A percentile compares a stretch with the other conserved stretches of the same genome.
phyloP scores from a whole-genome alignment of 257 asterid species.

The Solanum corneliomulleri region DNA sequence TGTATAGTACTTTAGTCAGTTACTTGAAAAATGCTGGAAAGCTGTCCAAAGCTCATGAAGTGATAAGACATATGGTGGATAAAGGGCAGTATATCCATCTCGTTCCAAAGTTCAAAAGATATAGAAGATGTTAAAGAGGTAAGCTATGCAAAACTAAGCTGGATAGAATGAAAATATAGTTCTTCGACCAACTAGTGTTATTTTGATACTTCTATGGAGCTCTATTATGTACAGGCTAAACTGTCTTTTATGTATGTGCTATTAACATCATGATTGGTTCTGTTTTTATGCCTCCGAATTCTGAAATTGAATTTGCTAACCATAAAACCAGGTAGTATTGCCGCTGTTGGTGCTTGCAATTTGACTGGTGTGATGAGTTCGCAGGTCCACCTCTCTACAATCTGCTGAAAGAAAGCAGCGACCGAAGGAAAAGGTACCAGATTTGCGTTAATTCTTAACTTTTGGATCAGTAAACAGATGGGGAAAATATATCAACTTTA shows the following conservation, averaged over 20 bases:
- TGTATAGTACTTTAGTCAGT: slow-evolving; percentile 82
- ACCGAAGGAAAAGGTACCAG: background rate
- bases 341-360: background rate
- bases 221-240: background rate
- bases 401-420: background rate
- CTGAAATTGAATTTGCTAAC: background rate
- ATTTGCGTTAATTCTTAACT: background rate
- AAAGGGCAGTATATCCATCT: slow-evolving; percentile 68
- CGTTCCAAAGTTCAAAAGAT: slow-evolving; percentile 54
- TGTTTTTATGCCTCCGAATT: background rate
- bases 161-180: background rate
- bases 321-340: background rate
- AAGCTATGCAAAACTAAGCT: background rate
- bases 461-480: background rate
- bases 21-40: slow-evolving; percentile 74
- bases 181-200: background rate
- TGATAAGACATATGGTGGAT: slow-evolving; percentile 70
- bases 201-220: background rate
- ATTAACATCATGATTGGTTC: background rate
- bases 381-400: background rate
- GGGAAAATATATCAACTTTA: background rate
- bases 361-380: background rate
- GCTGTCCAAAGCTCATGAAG: slow-evolving; percentile 63
- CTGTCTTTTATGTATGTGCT: background rate
- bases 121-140: slow-evolving; percentile 46